phyloP scores from a whole-genome alignment of 768 basidiomycete species.

The Auricularia sp. region DNA sequence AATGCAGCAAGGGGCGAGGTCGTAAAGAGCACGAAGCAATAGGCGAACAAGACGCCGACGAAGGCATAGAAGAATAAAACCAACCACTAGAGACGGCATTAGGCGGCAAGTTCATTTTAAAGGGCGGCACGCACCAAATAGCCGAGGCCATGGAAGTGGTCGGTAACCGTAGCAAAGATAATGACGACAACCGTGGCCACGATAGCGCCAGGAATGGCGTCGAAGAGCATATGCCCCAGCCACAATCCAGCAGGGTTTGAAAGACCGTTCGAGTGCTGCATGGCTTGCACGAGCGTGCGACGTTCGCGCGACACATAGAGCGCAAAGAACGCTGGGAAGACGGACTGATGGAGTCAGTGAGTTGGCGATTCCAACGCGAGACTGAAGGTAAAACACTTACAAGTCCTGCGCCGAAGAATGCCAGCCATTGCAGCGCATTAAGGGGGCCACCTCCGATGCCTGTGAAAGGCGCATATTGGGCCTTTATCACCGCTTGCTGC shows the following conservation, averaged over 20 bases:
- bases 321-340: conserved; percentile 75
- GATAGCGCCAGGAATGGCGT: conserved; percentile 49
- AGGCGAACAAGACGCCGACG: conserved; percentile 57
- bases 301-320: conserved; percentile 69
- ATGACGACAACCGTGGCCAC: conserved; percentile 55
- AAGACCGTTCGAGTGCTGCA: conserved; percentile 73
- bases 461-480: conserved; percentile 52
- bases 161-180: conserved; percentile 44
- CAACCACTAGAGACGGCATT: conserved; percentile 43
- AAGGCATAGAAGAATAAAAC: conserved; percentile 62
- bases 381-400: conserved; percentile 26
- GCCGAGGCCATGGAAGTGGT: conserved; percentile 62
- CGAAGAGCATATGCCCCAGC: conserved; percentile 72
- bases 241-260: conserved; percentile 61
- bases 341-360: conserved; percentile 32
- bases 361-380: no score
- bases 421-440: conserved; percentile 59
- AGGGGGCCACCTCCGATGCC: conserved; percentile 45
- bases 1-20: conserved; percentile 64
- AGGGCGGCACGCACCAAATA: conserved; percentile 34
- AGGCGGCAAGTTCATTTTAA: not conserved
- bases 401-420: conserved; percentile 66
- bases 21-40: conserved; percentile 50
- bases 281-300: conserved; percentile 60
- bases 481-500: conserved; percentile 35